phyloP scores from a whole-genome alignment of 2,329 filamentous ascomycete species.

The Ophidiomyces ophidiicola region DNA sequence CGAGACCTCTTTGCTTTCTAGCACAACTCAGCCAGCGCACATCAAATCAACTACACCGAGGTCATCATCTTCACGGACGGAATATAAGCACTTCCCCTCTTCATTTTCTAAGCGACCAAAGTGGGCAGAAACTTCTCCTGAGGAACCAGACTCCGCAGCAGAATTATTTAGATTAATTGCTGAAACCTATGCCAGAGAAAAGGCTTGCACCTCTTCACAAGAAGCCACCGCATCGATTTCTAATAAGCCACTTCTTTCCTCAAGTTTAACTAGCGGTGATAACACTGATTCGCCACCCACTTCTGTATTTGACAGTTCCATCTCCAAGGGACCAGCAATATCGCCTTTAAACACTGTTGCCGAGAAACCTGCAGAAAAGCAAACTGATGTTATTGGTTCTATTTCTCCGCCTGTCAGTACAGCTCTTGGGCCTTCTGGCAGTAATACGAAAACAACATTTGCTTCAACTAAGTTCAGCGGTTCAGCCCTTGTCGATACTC shows the following conservation, averaged over 20 bases:
- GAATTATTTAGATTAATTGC: no score
- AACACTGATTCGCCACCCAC: no score
- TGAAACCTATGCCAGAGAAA: neutral
- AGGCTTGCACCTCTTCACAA: neutral
- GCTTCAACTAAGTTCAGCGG: neutral
- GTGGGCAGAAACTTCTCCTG: no score
- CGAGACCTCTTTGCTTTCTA: no score
- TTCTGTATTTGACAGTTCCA: no score
- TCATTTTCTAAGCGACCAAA: no score
- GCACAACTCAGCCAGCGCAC: no score
- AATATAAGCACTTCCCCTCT: no score
- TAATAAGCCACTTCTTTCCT: neutral
- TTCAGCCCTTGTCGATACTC: neutral
- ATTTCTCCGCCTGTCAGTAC: neutral
- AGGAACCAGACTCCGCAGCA: no score
- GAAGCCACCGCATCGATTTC: slow-evolving; percentile 3
- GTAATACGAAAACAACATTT: neutral
- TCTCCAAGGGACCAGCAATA: neutral
- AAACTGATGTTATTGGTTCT: neutral
- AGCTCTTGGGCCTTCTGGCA: neutral
- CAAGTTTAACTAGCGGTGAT: no score
- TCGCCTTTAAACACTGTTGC: neutral
- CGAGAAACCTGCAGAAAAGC: neutral
- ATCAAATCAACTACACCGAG: no score
- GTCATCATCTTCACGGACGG: no score